Conservation (phyloP, 208 protist species). For the Angomonas deanei region DNA sequence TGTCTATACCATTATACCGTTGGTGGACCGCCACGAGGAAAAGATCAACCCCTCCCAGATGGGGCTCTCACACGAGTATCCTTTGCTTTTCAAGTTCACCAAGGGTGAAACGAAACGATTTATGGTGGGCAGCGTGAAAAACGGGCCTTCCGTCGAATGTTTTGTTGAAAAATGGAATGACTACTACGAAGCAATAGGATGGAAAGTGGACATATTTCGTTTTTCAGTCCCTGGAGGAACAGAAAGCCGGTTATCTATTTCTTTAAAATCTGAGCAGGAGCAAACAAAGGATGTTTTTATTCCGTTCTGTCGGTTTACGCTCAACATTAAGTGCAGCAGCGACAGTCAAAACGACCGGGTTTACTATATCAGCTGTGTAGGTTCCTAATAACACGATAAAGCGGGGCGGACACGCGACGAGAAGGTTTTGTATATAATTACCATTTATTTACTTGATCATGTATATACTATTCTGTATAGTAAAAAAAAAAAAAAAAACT, state of each 20-base stretch:
- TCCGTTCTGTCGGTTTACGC: conserved; percentile 14
- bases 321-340: conserved; percentile 9
- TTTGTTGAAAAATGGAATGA: conserved; percentile 41
- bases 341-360: conserved; percentile 11
- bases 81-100: conserved; percentile 31
- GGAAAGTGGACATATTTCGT: conserved; percentile 5
- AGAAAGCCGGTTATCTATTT: not conserved
- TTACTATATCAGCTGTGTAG: conserved; percentile 34
- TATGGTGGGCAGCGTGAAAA: conserved; percentile 35
- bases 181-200: conserved; percentile 26
- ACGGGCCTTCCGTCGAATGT: conserved; percentile 33
- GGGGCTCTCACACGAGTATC: conserved; percentile 16
- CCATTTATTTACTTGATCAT: conserved; percentile 1
- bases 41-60: conserved; percentile 1
- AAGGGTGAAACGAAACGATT: conserved; percentile 37
- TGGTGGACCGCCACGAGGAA: not conserved
- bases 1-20: conserved; percentile 33
- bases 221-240: not conserved
- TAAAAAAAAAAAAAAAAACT: no score
- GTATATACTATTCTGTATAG: not conserved
- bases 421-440: conserved; percentile 9
- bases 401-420: no score
- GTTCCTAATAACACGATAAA: conserved; percentile 12
- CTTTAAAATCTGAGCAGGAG: not conserved
- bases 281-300: not conserved